Evolutionary conservation across 2,329 filamentous ascomycete genomes (phyloP), one percentile per base, ranked within the genome.

Genomic region (Diaporthe capsici): DNA sequence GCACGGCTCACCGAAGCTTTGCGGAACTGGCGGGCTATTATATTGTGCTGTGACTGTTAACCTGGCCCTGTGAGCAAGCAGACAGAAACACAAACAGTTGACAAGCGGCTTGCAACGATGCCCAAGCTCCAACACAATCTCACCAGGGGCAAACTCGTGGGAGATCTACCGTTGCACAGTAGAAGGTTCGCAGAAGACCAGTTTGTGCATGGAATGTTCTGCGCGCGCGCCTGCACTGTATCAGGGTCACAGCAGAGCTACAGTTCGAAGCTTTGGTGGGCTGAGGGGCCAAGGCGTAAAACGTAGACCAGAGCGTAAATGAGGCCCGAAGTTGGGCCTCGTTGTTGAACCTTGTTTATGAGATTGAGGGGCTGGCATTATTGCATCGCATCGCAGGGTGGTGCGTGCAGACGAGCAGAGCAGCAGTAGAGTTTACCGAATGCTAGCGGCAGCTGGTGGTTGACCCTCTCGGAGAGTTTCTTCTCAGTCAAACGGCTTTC

Each of bases 161-260:
- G 47, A 53, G 63, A 51, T 68, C 63, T 63, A 20, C 13, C 8
- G 37, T 44, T 28, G 25, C 37, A 44, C 60, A 44, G 57, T 13
- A 39, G 6, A n/a, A 39, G 17, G 34, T 42, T 22, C n/a, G 37
- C 9, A 25, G 31, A 68, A 37, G 63, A 15, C 47, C 28, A 39
- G 65, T 68, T 68, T 68, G 65, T 39, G 31, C 44, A 34, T 68
- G 22, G 65, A 68, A 68, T 28, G 47, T 68, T 68, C 65, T 13
- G 65, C 31, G 65, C 22, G 63, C 47, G 47, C 65, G 13, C 4
- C 65, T 28, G 47, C 63, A 51, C 13, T 31, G 34, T 53, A 39
- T 39, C 31, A 68, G 63, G 44, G 63, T 68, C 63, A 67, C 61
- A 51, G 20, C 44, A 51, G 20, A 47, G 63, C 44, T 67, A 37